phyloP scores from a whole-genome alignment of 140 eudicot genomes.

The Oenanthe javanica region DNA sequence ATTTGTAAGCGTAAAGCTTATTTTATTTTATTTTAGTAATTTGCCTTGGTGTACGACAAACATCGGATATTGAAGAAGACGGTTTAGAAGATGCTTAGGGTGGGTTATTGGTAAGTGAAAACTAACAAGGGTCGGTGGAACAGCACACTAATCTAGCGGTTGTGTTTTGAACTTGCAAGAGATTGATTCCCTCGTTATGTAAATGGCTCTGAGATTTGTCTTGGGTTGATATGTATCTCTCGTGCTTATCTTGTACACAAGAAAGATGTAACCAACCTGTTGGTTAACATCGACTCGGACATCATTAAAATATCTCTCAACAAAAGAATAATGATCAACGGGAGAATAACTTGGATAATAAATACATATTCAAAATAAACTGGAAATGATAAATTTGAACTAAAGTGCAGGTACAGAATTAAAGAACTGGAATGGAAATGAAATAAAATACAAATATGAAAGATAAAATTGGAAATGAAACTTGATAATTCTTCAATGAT shows the following conservation, averaged over 20 bases:
- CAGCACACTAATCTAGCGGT: neutral
- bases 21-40: neutral
- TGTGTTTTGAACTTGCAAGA: constrained; percentile 1
- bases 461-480: too few species aligned
- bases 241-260: neutral
- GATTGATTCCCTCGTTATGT: neutral
- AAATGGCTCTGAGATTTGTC: neutral
- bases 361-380: too few species aligned
- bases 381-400: neutral
- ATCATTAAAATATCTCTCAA: too few species aligned
- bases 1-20: neutral
- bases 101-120: constrained; percentile 8
- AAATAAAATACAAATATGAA: too few species aligned
- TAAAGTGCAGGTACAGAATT: too few species aligned
- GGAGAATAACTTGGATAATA: too few species aligned
- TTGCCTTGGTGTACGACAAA: neutral
- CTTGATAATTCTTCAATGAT: too few species aligned
- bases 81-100: neutral
- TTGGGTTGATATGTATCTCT: neutral
- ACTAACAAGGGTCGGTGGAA: constrained; percentile 16
- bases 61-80: constrained; percentile 2
- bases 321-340: too few species aligned
- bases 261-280: too few species aligned
- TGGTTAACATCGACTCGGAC: too few species aligned
- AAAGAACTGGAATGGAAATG: too few species aligned